These are phyloP conservation scores for Lactuca saligna DNA, from an alignment of 129 eudicot species.

Conservation along the genomic window DNA sequence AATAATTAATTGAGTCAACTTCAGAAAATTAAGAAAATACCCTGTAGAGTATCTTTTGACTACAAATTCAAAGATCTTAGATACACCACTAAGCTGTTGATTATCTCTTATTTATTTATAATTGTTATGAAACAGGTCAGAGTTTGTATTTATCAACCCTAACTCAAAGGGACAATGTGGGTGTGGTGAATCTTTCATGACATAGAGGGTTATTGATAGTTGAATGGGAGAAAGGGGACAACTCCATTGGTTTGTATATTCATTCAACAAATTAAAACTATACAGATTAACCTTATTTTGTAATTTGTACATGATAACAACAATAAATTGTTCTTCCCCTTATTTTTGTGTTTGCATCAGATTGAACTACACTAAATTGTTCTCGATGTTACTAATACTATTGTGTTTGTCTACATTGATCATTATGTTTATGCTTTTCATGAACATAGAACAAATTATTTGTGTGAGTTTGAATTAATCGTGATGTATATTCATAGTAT, in stretches of 20 bases:
- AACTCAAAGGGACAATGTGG: slow-evolving; percentile 68
- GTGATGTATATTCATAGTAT: no score
- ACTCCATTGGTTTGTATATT: slow-evolving; percentile 1
- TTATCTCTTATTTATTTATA: not conserved
- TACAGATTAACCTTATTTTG: slow-evolving; percentile 2
- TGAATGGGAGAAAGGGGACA: not conserved
- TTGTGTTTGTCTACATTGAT: no score
- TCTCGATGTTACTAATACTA: no score
- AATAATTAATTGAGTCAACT: no score
- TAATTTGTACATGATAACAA: slow-evolving; percentile 9
- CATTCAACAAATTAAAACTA: not conserved
- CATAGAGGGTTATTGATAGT: slow-evolving; percentile 15
- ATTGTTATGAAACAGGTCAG: slow-evolving; percentile 41
- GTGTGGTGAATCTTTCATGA: slow-evolving; percentile 74
- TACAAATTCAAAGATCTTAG: no score
- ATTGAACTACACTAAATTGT: no score
- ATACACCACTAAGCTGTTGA: not conserved
- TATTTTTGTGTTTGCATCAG: no score
- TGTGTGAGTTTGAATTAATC: no score
- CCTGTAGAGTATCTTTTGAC: no score
- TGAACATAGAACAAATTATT: no score
- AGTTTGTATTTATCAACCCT: slow-evolving; percentile 62
- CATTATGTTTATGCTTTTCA: no score
- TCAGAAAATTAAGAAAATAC: no score
- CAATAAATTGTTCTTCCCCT: not conserved